Percentiles rank a stretch among this genome's conserved stretches.
Conservation (phyloP, 495 filamentous ascomycete genomes). For the Penicillium bialowiezense region DNA sequence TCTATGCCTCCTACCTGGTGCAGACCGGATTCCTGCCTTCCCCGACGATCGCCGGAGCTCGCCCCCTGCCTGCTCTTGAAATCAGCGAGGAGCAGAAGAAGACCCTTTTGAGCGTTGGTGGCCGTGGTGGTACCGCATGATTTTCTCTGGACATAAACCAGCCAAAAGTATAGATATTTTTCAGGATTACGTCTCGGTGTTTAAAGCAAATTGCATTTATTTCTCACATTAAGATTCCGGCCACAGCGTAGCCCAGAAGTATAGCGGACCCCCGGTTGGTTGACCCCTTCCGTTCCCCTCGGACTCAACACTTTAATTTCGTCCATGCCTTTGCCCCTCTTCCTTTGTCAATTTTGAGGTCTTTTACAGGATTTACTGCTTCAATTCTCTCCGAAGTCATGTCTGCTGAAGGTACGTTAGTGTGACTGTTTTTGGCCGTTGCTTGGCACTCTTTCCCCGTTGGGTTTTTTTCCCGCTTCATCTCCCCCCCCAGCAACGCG, state of each 20-base stretch:
- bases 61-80: constrained; percentile 42
- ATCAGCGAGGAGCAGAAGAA: constrained; percentile 52
- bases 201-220: background rate
- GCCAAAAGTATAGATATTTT: background rate
- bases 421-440: constrained; percentile 4
- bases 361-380: no score
- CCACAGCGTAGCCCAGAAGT: no score
- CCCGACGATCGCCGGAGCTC: constrained; percentile 37
- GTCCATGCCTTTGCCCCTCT: no score
- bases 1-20: constrained; percentile 71
- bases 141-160: background rate
- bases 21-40: constrained; percentile 71
- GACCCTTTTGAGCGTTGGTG: constrained; percentile 47
- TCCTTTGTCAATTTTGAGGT: no score
- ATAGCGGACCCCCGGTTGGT: background rate
- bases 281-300: background rate
- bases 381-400: no score
- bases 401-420: constrained; percentile 20
- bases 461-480: constrained; percentile 8
- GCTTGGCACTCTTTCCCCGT: constrained; percentile 13
- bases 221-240: no score
- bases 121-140: constrained; percentile 42
- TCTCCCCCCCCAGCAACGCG: background rate
- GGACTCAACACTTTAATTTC: background rate
- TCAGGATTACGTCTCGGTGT: background rate